phyloP scores from a whole-genome alignment of 2,329 filamentous ascomycete species.

The Phoma sp. region DNA sequence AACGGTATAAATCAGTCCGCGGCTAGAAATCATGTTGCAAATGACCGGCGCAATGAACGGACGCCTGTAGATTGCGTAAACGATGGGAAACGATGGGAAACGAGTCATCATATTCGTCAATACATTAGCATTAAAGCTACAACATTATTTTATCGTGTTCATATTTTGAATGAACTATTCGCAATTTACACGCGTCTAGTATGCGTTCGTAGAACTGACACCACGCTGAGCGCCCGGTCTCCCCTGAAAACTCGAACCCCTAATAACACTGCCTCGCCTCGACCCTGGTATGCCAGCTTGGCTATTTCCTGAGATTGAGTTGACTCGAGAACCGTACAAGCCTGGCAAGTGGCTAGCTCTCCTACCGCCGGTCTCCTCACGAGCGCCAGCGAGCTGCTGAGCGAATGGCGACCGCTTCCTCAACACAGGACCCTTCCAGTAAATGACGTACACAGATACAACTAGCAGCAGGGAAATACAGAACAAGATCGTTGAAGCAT shows the following conservation, averaged over 20 bases:
- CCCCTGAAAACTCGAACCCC: slow-evolving; percentile 28
- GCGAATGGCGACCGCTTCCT: slow-evolving; percentile 63
- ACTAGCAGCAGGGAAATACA: slow-evolving; percentile 57
- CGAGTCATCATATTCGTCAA: neutral
- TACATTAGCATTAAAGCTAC: neutral
- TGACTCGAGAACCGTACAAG: slow-evolving; percentile 40
- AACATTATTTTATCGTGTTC: too few species aligned
- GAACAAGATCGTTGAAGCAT: slow-evolving; percentile 65
- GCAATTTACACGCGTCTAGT: neutral
- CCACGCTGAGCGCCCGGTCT: slow-evolving; percentile 16
- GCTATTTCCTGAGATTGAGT: slow-evolving; percentile 32
- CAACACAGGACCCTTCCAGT: slow-evolving; percentile 63
- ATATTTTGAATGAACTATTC: too few species aligned
- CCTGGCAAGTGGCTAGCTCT: slow-evolving; percentile 42
- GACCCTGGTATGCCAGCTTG: slow-evolving; percentile 25
- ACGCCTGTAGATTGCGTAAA: too few species aligned
- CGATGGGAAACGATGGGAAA: too few species aligned
- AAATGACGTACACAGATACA: slow-evolving; percentile 55
- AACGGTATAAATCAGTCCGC: too few species aligned
- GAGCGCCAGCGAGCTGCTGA: slow-evolving; percentile 50
- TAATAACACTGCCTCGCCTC: slow-evolving; percentile 41
- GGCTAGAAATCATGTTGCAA: too few species aligned
- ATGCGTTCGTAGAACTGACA: slow-evolving; percentile 1
- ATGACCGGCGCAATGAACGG: too few species aligned
- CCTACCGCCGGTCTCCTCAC: slow-evolving; percentile 42